A percentile compares a stretch with the other conserved stretches of the same genome.
Evolutionary conservation across 192 early-diverging fungal genomes (phyloP).

Genomic region (Ramicandelaber brevisporus): DNA sequence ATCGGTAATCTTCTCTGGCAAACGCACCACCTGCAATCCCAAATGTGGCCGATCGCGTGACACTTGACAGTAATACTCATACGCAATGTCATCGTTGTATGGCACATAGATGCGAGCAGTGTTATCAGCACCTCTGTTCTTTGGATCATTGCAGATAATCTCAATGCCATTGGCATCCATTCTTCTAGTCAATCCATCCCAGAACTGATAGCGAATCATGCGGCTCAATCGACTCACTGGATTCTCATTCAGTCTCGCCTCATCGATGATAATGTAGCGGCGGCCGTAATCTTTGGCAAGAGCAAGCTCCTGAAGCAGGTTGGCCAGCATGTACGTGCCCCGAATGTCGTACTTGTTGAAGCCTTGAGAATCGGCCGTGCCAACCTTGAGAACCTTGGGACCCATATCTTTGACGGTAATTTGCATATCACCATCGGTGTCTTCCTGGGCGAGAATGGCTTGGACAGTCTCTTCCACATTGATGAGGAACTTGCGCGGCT

Average conservation of each 20-base stretch:
- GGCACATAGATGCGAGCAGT: slow-evolving; percentile 85
- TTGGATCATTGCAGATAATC: slow-evolving; percentile 74
- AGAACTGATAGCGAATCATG: slow-evolving; percentile 80
- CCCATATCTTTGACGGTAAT: slow-evolving; percentile 83
- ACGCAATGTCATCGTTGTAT: slow-evolving; percentile 40
- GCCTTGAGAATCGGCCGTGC: slow-evolving; percentile 64
- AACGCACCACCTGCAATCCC: slow-evolving; percentile 43
- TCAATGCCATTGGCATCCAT: slow-evolving; percentile 70
- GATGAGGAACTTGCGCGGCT: slow-evolving; percentile 53
- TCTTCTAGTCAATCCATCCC: slow-evolving; percentile 83
- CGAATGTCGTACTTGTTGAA: slow-evolving; percentile 72
- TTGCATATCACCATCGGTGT: slow-evolving; percentile 83
- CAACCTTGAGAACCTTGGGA: slow-evolving; percentile 66
- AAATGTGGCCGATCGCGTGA: slow-evolving; percentile 34
- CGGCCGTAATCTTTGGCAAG: slow-evolving; percentile 70
- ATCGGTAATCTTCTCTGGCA: slow-evolving; percentile 70
- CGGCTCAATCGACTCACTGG: slow-evolving; percentile 72
- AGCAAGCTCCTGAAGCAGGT: slow-evolving; percentile 84
- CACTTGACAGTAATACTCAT: slow-evolving; percentile 56
- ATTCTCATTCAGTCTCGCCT: slow-evolving; percentile 77
- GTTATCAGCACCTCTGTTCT: slow-evolving; percentile 53
- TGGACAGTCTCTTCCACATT: slow-evolving; percentile 64
- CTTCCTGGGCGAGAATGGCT: slow-evolving; percentile 68
- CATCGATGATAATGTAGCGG: slow-evolving; percentile 68
- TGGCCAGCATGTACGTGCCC: slow-evolving; percentile 86